These are phyloP conservation scores for Arthrocladium fulminans DNA, from an alignment of 2,329 filamentous ascomycete genomes.

Conservation along the genomic window DNA sequence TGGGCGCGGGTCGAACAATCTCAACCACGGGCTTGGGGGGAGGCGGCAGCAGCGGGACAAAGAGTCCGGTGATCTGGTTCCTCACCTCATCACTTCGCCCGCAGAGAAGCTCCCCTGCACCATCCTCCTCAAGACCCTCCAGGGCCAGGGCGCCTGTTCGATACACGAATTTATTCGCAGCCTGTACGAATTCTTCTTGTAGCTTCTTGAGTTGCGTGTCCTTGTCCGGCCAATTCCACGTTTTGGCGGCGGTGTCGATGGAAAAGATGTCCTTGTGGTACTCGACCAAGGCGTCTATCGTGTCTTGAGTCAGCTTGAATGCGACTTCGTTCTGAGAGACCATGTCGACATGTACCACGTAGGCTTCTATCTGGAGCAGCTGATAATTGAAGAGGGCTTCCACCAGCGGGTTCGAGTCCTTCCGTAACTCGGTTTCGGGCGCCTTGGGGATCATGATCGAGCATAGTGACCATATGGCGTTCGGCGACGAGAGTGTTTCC, in stretches of 20 bases:
- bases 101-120: constrained; percentile 82
- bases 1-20: constrained; percentile 73
- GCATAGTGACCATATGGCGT: constrained; percentile 89
- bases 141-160: constrained; percentile 79
- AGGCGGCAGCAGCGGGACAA: constrained; percentile 75
- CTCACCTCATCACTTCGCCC: constrained; percentile 93
- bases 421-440: constrained; percentile 73
- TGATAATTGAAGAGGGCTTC: constrained; percentile 90
- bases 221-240: constrained; percentile 94
- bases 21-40: constrained; percentile 83
- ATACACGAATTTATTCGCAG: constrained; percentile 95
- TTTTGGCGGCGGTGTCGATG: constrained; percentile 76
- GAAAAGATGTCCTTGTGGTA: constrained; percentile 96
- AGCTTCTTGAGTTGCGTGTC: constrained; percentile 93
- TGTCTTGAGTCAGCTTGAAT: constrained; percentile 92
- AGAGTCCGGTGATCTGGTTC: constrained; percentile 70
- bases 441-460: constrained; percentile 89
- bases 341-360: constrained; percentile 99
- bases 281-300: constrained; percentile 85
- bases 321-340: constrained; percentile 94
- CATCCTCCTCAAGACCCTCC: constrained; percentile 93
- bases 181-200: constrained; percentile 92
- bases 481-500: constrained; percentile 79
- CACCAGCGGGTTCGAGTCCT: constrained; percentile 70
- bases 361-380: constrained; percentile 87